These are phyloP conservation scores for Yamadazyma tumulicola DNA, from an alignment of 805 yeast species.

Conservation along the genomic window DNA sequence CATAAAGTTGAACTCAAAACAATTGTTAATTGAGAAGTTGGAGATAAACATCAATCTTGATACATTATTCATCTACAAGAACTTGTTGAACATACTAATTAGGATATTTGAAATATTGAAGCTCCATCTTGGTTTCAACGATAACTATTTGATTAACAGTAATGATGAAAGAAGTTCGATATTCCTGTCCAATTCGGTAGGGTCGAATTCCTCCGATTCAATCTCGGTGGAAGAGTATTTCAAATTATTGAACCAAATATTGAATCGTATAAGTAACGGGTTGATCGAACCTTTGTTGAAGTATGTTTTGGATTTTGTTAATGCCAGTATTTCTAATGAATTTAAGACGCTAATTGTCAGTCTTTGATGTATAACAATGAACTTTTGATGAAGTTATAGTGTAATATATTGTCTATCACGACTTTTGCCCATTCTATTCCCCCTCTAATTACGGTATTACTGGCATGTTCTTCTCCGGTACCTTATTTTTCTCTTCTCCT, in stretches of 20 bases:
- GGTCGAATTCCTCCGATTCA: slow-evolving; percentile 21
- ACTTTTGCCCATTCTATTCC: no score
- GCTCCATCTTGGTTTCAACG: slow-evolving; percentile 18
- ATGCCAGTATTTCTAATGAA: slow-evolving; percentile 23
- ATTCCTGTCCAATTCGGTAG: slow-evolving; percentile 28
- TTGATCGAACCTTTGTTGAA: slow-evolving; percentile 37
- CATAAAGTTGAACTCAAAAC: slow-evolving; percentile 36
- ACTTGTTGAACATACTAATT: slow-evolving; percentile 26
- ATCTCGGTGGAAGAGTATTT: slow-evolving; percentile 31
- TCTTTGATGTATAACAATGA: slow-evolving; percentile 9
- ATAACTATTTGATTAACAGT: slow-evolving; percentile 2
- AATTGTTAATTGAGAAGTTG: slow-evolving; percentile 40
- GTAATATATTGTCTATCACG: no score
- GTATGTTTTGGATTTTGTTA: slow-evolving; percentile 29
- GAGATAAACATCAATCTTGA: slow-evolving; percentile 42
- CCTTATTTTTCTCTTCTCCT: no score
- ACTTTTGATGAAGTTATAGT: no score
- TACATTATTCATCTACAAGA: slow-evolving; percentile 35
- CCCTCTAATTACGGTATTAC: background rate
- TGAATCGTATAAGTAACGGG: slow-evolving; percentile 30
- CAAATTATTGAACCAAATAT: slow-evolving; percentile 22
- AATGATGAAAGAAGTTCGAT: slow-evolving; percentile 29
- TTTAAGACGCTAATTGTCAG: slow-evolving; percentile 25
- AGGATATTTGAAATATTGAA: slow-evolving; percentile 24
- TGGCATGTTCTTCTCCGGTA: slow-evolving; percentile 13